A percentile compares a stretch with the other conserved stretches of the same genome.
Conservation (phyloP, 2,329 filamentous ascomycete genomes). For the Pseudogymnoascus sp. region DNA sequence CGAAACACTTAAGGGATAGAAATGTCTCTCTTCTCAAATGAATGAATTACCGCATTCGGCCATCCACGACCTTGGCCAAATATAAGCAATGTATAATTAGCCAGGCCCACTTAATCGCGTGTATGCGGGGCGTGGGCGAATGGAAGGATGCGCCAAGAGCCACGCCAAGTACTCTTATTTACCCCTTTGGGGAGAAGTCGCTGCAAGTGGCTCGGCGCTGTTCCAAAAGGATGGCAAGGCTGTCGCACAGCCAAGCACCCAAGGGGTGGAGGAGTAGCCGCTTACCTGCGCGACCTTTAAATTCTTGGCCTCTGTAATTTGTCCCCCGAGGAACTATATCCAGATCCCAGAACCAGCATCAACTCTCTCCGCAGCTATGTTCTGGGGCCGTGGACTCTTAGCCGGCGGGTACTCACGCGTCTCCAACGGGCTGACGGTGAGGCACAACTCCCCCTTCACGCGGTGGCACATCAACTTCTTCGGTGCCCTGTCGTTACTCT, state of each 20-base stretch:
- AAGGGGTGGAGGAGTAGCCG: neutral
- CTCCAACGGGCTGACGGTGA: neutral
- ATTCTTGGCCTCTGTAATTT: neutral
- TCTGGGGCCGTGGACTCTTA: slow-evolving; percentile 5
- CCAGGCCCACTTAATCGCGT: neutral
- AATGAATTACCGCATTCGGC: neutral
- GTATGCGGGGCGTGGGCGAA: neutral
- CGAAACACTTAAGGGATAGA: neutral
- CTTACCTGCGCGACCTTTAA: slow-evolving; percentile 1
- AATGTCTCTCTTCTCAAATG: slow-evolving; percentile 2
- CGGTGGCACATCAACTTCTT: slow-evolving; percentile 3
- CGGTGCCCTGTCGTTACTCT: slow-evolving; percentile 15
- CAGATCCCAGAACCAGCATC: slow-evolving; percentile 3
- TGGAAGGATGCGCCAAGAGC: neutral
- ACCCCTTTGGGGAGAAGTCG: neutral
- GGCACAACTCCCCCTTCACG: neutral
- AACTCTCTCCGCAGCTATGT: neutral
- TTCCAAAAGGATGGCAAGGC: neutral
- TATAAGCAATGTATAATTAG: neutral
- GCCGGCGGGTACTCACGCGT: neutral
- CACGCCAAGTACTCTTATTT: neutral
- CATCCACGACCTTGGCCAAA: neutral
- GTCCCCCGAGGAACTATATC: neutral
- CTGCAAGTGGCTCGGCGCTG: neutral
- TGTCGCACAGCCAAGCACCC: neutral